Evolutionary conservation across 441 rosid genomes (phyloP), one percentile per base, ranked within the genome.

Genomic region (Populus hybrid): DNA sequence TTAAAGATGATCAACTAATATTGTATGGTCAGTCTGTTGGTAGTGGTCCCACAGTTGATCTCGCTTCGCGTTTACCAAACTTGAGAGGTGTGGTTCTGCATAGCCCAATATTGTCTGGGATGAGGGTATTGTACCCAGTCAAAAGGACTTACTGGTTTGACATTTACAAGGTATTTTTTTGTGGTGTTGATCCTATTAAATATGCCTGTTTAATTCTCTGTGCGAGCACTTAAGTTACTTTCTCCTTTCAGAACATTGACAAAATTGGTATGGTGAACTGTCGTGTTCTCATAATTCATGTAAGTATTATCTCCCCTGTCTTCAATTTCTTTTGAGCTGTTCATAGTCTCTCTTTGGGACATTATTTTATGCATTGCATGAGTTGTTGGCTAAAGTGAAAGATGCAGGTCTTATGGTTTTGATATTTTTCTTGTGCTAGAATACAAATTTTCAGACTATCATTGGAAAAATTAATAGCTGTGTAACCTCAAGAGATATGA

Each of bases 101-200:
- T 82, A 95, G 98, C 86, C 96, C 99, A 7, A 93, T 95, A 79
- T 79, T 91, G 77, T 93, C 98, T 20, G 97, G 99, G 68, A 88
- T 93, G 77, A 84, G 99, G 81, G 99, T 93, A 65, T 82, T 93
- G 86, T 92, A 93, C 78, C 96, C 97, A 12, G 98, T 95, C 69
- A 95, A 92, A 78, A 87, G 89, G 73, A 92, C 96, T 11, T 95
- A 92, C 82, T 95, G 99, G 98, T 95, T 95, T 69, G 99, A 95
- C 84, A 95, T 93, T 79, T 95, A 89, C 85, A 93, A 95, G 97
- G 98, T 90, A 81, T 80, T 71, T 28, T 79, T 23, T 63, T 28
- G 11, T 10, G 3, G 18, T 35, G 12, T 42, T 73, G 1, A 74
- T 21, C 64, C 12, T 56, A 23, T 77, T 74, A 20, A 6, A 75